Base-by-base conservation (phyloP, 2,329 filamentous ascomycete genomes). In the Teratosphaeria nubilosa region DNA sequence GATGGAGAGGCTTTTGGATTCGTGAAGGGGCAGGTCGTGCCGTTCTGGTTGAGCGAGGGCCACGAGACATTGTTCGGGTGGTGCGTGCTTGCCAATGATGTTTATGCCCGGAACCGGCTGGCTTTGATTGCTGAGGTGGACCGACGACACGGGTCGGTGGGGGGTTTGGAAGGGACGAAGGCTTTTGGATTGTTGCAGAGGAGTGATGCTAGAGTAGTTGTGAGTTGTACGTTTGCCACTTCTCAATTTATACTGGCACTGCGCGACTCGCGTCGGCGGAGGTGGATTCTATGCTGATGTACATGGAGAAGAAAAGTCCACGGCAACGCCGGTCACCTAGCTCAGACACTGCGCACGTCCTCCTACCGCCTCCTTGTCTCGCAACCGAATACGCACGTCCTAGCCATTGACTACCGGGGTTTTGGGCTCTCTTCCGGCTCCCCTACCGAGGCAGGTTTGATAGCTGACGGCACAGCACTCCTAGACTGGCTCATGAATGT, bases 391-490 rank as follows among this genome's bases (percentile, higher is more conserved):
- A 83, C 91, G 57, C 91, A 96, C 69, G 82, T 96, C 51, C 78
- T 96, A n/a, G 83, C 90, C 45, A 85, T 96, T 66, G 91, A 96
- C 76, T 96, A 96, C 73, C 87, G 91, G 20, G 91, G 91, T 6
- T 96, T 90, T 65, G 91, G 91, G 0, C 80, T 83, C 45, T 94
- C 88, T 9, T 89, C 86, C 0, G 90, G 92, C n/a, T 76, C 74
- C 3, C 92, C 92, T 0, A 86, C 85, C 0, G 92, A 97, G 74
- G 75, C 81, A 37, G 92, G 92, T 0, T 75, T 97, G 7, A 88
- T 95, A 57, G 83, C 82, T 4, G 92, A 97, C 69, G 90, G 86
- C 16, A 78, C 87, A 3, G 79, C 90, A 0, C 75, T 90, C 2
- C 78, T 95, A 2, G 80, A 90, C 60, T 95, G 88, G 76, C 83